Conservation (phyloP, 2,329 filamentous ascomycete species). For the Claviceps citrina region DNA sequence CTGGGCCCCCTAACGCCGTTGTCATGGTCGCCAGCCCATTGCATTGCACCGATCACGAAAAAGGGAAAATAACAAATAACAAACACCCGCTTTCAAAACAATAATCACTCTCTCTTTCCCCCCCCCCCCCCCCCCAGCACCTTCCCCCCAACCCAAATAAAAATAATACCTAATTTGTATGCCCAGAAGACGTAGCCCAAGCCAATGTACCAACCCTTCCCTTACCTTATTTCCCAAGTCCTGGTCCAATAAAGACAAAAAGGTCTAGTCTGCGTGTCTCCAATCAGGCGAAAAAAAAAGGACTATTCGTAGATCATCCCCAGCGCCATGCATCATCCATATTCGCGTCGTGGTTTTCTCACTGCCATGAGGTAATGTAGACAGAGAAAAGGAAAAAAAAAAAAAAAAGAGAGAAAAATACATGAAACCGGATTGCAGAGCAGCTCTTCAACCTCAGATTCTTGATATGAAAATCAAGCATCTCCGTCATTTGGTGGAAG, state of each 20-base stretch:
- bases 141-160: too few relatives aligned
- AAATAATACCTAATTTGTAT: neutral
- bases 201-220: too few relatives aligned
- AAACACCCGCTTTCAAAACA: too few relatives aligned
- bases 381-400: neutral
- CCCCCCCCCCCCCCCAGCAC: too few relatives aligned
- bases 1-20: neutral
- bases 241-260: neutral
- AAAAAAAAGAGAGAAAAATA: neutral
- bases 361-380: neutral
- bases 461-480: conserved; percentile 7
- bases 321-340: neutral
- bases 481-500: conserved; percentile 14
- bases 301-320: neutral
- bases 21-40: neutral
- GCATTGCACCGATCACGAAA: too few relatives aligned
- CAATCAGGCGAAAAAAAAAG: neutral
- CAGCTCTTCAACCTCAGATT: conserved; percentile 6
- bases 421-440: neutral
- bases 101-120: too few relatives aligned
- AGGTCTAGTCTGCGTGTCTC: neutral
- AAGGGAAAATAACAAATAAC: too few relatives aligned
- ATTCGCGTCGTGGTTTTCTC: neutral
- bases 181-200: neutral
- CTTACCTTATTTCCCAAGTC: neutral